Conservation (phyloP, 768 basidiomycete species). For the Leccinellum rugosiceps region DNA sequence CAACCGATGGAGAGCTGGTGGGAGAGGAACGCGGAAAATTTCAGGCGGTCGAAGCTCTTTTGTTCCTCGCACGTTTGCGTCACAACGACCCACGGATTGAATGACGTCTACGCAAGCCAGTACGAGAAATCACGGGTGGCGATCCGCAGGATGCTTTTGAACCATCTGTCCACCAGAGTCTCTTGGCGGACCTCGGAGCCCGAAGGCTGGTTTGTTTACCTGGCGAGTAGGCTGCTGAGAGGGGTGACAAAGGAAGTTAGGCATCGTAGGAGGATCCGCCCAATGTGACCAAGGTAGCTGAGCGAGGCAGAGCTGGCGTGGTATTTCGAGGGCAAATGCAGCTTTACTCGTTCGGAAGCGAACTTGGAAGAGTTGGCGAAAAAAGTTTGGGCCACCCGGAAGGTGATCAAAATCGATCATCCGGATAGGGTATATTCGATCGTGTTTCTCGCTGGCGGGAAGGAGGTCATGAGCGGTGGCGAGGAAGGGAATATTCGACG, state of each 20-base stretch:
- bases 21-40: slow-evolving; percentile 28
- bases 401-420: too few species aligned
- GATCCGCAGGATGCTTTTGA: slow-evolving; percentile 18
- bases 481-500: too few species aligned
- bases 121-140: slow-evolving; percentile 32
- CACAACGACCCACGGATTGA: slow-evolving; percentile 30
- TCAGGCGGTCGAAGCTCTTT: slow-evolving; percentile 16
- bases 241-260: too few species aligned
- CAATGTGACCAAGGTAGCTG: too few species aligned
- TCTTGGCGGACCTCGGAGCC: slow-evolving; percentile 22
- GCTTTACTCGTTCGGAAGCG: too few species aligned
- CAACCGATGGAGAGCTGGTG: slow-evolving; percentile 32
- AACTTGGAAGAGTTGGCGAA: too few species aligned
- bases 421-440: too few species aligned
- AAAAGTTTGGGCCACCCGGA: not conserved
- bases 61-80: slow-evolving; percentile 37
- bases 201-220: slow-evolving; percentile 17
- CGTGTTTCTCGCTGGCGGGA: too few species aligned
- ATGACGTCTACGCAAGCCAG: slow-evolving; percentile 20
- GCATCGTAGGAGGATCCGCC: too few species aligned
- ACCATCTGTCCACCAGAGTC: slow-evolving; percentile 8
- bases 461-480: too few species aligned
- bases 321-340: too few species aligned
- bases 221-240: slow-evolving; percentile 18
- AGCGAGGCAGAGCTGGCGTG: too few species aligned